Evolutionary conservation across 2,329 filamentous ascomycete genomes (phyloP).

Genomic region (Alternaria dauci): DNA sequence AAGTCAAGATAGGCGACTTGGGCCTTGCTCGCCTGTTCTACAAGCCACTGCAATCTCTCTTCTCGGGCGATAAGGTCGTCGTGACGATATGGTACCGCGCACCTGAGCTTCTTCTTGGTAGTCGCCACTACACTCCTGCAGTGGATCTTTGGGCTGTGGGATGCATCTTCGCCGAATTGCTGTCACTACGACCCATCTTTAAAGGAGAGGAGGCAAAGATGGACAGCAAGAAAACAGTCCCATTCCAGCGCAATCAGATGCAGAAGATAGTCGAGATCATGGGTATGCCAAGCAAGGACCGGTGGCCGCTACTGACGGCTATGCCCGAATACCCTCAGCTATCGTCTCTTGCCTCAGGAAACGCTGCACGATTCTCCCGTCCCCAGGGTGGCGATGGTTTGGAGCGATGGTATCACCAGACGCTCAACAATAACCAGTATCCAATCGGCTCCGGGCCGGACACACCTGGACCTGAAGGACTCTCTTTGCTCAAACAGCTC

Average conservation of each 20-base stretch:
- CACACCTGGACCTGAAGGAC: constrained; percentile 70
- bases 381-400: constrained; percentile 61
- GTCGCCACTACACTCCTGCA: constrained; percentile 94
- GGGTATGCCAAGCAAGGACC: constrained; percentile 85
- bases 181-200: constrained; percentile 92
- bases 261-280: constrained; percentile 98
- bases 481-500: constrained; percentile 80
- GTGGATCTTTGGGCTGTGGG: constrained; percentile 98
- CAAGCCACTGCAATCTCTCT: constrained; percentile 90
- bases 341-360: constrained; percentile 57
- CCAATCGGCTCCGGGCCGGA: constrained; percentile 47
- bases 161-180: constrained; percentile 94
- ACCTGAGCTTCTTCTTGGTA: constrained; percentile 89
- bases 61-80: constrained; percentile 95
- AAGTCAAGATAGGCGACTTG: constrained; percentile 93
- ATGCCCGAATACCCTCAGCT: constrained; percentile 90
- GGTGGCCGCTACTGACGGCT: constrained; percentile 82
- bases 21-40: constrained; percentile 92
- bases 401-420: constrained; percentile 70
- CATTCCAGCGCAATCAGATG: constrained; percentile 98
- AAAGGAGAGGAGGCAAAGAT: constrained; percentile 99
- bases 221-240: constrained; percentile 96
- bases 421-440: constrained; percentile 59
- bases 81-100: constrained; percentile 99
- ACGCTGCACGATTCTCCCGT: constrained; percentile 58